These are phyloP conservation scores for Cladosporium colombiae DNA, from an alignment of 2,329 filamentous ascomycete genomes.

Conservation along the genomic window DNA sequence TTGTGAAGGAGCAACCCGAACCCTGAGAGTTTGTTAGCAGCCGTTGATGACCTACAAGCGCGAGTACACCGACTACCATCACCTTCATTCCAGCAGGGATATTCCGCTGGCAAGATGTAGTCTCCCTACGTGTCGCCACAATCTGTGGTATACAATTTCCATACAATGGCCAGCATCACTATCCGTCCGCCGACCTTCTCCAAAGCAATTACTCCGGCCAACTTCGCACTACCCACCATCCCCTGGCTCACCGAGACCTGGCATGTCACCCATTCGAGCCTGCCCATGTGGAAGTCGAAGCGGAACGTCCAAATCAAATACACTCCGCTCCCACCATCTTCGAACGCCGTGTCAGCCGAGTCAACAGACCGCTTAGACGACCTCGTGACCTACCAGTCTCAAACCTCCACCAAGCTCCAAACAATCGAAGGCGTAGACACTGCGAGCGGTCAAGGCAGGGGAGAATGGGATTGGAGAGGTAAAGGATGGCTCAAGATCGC, in stretches of 20 bases:
- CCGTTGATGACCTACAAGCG: constrained; percentile 7
- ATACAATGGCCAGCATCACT: constrained; percentile 20
- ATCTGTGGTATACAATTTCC: not conserved
- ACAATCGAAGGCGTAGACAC: constrained; percentile 67
- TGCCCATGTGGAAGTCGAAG: constrained; percentile 77
- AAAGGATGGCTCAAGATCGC: constrained; percentile 73
- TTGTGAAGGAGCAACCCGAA: not conserved
- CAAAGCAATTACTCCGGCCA: constrained; percentile 27
- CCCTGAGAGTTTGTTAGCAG: not conserved
- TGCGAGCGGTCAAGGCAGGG: constrained; percentile 37
- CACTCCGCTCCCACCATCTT: constrained; percentile 50
- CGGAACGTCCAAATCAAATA: constrained; percentile 83
- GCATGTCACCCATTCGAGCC: constrained; percentile 73
- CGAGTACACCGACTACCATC: not conserved
- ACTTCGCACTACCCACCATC: constrained; percentile 51
- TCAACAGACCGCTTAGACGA: constrained; percentile 64
- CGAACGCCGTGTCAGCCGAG: constrained; percentile 34
- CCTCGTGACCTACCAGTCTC: constrained; percentile 68
- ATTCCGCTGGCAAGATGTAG: not conserved
- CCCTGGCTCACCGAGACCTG: constrained; percentile 67
- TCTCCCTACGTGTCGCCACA: not conserved
- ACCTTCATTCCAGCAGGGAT: not conserved
- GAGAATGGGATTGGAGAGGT: constrained; percentile 74
- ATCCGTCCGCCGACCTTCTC: constrained; percentile 38
- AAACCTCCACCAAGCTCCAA: constrained; percentile 53